Evolutionary conservation across 306 rosid genomes (phyloP).

Genomic region (Castanea sativa): DNA sequence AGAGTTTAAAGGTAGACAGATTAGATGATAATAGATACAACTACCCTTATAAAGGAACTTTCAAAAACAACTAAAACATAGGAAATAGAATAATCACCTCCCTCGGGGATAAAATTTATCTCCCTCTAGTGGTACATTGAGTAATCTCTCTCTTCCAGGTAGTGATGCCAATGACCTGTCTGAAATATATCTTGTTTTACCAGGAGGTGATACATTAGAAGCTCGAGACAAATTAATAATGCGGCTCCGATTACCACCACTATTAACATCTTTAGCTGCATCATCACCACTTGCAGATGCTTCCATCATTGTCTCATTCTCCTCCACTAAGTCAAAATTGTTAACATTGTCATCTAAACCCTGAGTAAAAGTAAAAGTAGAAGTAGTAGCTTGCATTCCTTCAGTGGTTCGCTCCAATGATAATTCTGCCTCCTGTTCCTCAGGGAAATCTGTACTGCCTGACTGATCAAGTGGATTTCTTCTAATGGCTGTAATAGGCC

Average conservation of each 20-base stretch:
- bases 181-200: slow-evolving; percentile 49
- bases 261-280: slow-evolving; percentile 41
- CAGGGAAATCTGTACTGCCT: slow-evolving; percentile 26
- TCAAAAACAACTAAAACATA: not conserved
- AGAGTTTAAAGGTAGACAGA: slow-evolving; percentile 10
- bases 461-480: slow-evolving; percentile 24
- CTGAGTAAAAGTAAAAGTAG: slow-evolving; percentile 23
- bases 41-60: not conserved
- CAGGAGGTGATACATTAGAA: slow-evolving; percentile 48
- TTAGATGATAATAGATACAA: slow-evolving; percentile 8
- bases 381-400: slow-evolving; percentile 37
- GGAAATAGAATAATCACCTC: slow-evolving; percentile 56
- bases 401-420: slow-evolving; percentile 20
- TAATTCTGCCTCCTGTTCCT: slow-evolving; percentile 30
- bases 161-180: slow-evolving; percentile 47
- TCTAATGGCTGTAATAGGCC: slow-evolving; percentile 22
- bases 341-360: slow-evolving; percentile 42
- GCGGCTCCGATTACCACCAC: slow-evolving; percentile 59
- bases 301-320: slow-evolving; percentile 39
- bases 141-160: slow-evolving; percentile 52
- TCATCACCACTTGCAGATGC: slow-evolving; percentile 48
- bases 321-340: slow-evolving; percentile 36
- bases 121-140: slow-evolving; percentile 40
- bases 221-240: slow-evolving; percentile 64
- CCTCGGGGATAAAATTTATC: slow-evolving; percentile 54